Evolutionary conservation across 2,329 filamentous ascomycete species (phyloP), one percentile per base, ranked within the genome.

Genomic region (Beauveria bassiana): DNA sequence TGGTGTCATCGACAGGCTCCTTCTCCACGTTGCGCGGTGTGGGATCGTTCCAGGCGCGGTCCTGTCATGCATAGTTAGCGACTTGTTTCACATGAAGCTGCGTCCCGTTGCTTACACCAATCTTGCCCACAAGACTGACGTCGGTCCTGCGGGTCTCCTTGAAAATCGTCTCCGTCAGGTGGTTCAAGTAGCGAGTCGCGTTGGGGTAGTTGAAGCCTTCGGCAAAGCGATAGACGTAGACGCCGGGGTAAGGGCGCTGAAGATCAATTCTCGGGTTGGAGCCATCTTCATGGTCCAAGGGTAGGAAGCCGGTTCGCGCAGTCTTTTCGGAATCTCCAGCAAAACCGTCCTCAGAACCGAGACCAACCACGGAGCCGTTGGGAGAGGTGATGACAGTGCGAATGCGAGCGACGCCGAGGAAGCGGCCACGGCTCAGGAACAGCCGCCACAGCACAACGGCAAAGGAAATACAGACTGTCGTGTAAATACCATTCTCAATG

Each of bases 201-300:
- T 96, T 99, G 63, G 93, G 91, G 70, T 98, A 99, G 75, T 95
- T 96, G 81, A 96, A 96, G 49, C 93, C 91, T 76, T 98, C 93
- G 0, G 89, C 86, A 74, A 96, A 97, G 50, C 93, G 87, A 78
- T 96, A 98, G 70, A 98, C 96, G 75, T 98, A 96, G 66, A 99
- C 83, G 58, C 95, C 95, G 0, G 93, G 93, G 69, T 95, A 91
- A 1, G 95, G 93, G 60, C 85, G 85, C 64, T 90, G 81, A n/a
- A 96, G 79, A 12, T 88, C 82, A 52, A 98, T 81, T 28, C 88
- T 81, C 0, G 93, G 93, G 72, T 98, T 98, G 1, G 91, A 92
- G 34, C 93, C 93, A 71, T 98, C 93, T n/a, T 81, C 80, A 71
- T 96, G 91, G 68, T 90, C 86, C 62, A 97, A 80, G 0, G 95